phyloP scores from a whole-genome alignment of 2,329 filamentous ascomycete species.

The Botrytis sinoallii region DNA sequence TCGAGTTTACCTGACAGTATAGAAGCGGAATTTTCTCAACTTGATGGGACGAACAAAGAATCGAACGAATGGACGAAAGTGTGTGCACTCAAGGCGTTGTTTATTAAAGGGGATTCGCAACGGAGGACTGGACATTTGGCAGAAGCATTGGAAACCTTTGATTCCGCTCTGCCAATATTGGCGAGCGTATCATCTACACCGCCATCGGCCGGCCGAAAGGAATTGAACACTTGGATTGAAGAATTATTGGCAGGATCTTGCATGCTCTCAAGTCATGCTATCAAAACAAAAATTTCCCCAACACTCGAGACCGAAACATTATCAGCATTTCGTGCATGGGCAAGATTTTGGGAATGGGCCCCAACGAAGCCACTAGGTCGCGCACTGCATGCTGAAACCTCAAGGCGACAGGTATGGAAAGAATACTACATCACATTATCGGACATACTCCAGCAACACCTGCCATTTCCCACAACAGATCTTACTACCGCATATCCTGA shows the following conservation, averaged over 20 bases:
- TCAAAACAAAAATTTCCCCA: slow-evolving; percentile 50
- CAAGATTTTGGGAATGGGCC: slow-evolving; percentile 59
- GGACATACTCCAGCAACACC: slow-evolving; percentile 64
- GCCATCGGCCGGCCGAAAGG: slow-evolving; percentile 49
- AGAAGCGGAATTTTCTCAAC: slow-evolving; percentile 50
- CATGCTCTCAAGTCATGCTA: slow-evolving; percentile 61
- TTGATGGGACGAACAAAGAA: slow-evolving; percentile 50
- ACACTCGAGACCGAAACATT: slow-evolving; percentile 53
- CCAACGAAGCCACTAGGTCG: slow-evolving; percentile 50
- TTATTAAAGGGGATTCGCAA: slow-evolving; percentile 67
- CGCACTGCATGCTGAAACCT: slow-evolving; percentile 57
- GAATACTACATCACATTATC: slow-evolving; percentile 82
- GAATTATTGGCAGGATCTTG: slow-evolving; percentile 73
- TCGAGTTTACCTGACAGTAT: slow-evolving; percentile 62
- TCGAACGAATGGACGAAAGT: slow-evolving; percentile 76
- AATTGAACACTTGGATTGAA: slow-evolving; percentile 76
- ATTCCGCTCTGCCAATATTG: slow-evolving; percentile 63
- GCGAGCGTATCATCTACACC: slow-evolving; percentile 50
- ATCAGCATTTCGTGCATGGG: slow-evolving; percentile 64
- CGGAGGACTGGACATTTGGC: slow-evolving; percentile 47
- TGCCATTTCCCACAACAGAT: slow-evolving; percentile 55
- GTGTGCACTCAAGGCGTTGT: slow-evolving; percentile 74
- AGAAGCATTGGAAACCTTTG: slow-evolving; percentile 65
- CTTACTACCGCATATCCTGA: slow-evolving; percentile 44
- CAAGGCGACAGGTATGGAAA: slow-evolving; percentile 72